Conservation (phyloP, 768 basidiomycete species). For the Tylopilus rubrobrunneus region DNA sequence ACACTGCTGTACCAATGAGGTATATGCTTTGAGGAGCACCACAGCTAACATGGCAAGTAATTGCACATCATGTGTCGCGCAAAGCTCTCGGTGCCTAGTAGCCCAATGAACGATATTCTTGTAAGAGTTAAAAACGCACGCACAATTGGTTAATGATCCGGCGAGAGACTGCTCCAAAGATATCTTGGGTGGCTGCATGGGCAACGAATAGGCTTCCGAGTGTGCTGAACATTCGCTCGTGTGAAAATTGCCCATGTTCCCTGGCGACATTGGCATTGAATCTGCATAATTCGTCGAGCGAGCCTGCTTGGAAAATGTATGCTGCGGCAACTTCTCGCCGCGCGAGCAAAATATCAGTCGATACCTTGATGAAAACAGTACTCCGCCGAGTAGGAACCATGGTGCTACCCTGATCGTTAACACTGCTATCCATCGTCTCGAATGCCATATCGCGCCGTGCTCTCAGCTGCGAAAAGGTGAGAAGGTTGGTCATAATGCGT, state of each 20-base stretch:
- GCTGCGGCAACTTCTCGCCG: conserved; percentile 54
- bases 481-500: conserved; percentile 75
- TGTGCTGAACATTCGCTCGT: conserved; percentile 63
- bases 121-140: conserved; percentile 24
- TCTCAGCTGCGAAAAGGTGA: conserved; percentile 53
- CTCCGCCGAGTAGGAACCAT: conserved; percentile 44
- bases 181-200: conserved; percentile 21
- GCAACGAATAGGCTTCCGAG: conserved; percentile 47
- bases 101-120: neutral
- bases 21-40: conserved; percentile 53
- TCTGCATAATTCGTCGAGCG: conserved; percentile 48
- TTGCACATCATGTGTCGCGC: conserved; percentile 61
- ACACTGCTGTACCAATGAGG: conserved; percentile 13
- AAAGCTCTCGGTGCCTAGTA: conserved; percentile 42
- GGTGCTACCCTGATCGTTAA: conserved; percentile 15
- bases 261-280: conserved; percentile 60
- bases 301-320: conserved; percentile 51
- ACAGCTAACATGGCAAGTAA: conserved; percentile 77
- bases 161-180: conserved; percentile 25
- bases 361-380: conserved; percentile 53
- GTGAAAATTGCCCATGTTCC: conserved; percentile 57
- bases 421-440: conserved; percentile 35
- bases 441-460: conserved; percentile 38
- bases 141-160: conserved; percentile 47
- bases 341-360: conserved; percentile 45